Evolutionary conservation across 228 moss, liverwort and hornwort species (phyloP).

Genomic region (Sphagnum magellanicum): DNA sequence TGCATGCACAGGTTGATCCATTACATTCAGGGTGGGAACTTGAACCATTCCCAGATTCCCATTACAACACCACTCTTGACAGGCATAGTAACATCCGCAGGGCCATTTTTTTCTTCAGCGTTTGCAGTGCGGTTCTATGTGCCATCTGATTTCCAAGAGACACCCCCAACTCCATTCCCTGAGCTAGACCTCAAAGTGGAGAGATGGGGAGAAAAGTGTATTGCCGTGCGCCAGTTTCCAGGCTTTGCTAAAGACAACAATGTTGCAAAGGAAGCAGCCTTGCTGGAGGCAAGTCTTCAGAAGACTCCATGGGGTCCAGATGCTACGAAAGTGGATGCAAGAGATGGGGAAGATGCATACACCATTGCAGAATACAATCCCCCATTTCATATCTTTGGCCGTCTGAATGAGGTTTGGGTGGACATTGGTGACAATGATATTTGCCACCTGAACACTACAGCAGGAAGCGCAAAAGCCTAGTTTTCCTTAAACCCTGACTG

Average conservation of each 20-base stretch:
- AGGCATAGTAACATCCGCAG: conserved; percentile 89
- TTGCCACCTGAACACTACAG: conserved; percentile 40
- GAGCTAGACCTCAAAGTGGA: conserved; percentile 67
- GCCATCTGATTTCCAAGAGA: conserved; percentile 39
- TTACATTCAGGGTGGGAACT: conserved; percentile 82
- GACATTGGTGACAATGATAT: conserved; percentile 39
- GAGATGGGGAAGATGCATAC: conserved; percentile 70
- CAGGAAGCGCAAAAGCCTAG: neutral
- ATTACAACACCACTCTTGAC: conserved; percentile 89
- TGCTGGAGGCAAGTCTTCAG: conserved; percentile 54
- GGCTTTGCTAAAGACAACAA: conserved; percentile 82
- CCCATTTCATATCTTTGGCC: conserved; percentile 69
- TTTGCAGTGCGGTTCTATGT: conserved; percentile 75
- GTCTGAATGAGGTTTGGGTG: conserved; percentile 95
- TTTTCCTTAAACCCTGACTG: too few species aligned
- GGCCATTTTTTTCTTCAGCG: conserved; percentile 90
- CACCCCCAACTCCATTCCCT: conserved; percentile 69
- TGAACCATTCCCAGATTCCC: conserved; percentile 68
- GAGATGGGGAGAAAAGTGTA: conserved; percentile 47
- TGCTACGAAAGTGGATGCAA: conserved; percentile 33
- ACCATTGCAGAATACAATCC: conserved; percentile 79
- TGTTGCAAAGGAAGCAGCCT: conserved; percentile 67
- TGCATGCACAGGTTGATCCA: conserved; percentile 59
- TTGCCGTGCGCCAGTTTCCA: conserved; percentile 70
- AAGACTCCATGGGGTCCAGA: conserved; percentile 51